Evolutionary conservation across 2,329 filamentous ascomycete species (phyloP), one percentile per base, ranked within the genome.

Genomic region (Fusarium nodosum): DNA sequence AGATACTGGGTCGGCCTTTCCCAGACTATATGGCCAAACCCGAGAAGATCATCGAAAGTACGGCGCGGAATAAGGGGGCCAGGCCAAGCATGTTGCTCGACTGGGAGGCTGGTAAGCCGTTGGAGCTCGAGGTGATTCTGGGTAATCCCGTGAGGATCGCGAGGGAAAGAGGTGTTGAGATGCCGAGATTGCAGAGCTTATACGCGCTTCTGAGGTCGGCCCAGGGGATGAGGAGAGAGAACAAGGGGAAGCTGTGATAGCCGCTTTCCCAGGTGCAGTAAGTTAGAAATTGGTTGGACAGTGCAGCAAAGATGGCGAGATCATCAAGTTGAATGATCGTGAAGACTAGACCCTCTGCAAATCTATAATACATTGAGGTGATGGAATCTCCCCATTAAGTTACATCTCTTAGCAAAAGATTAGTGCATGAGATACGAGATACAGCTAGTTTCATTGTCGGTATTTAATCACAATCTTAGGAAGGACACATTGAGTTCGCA

Each of bases 51-150:
- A 76, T 92, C 42, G 80, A 81, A 56, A 91, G 87, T 71, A 92
- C 87, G 33, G 85, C 87, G 78, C 82, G 85, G 66, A 92, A 92
- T 70, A 86, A 83, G 34, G 90, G 90, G 1, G 88, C 87, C 20
- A 85, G 86, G 72, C 87, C 87, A 30, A 89, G 86, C 70, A 93
- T 93, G 91, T 81, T 91, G 72, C 78, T 90, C 16, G 91, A 93
- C 74, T 92, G 90, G 89, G 88, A 91, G 77, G 84, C 82, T 3
- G 87, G 88, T 0, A 83, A 88, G 74, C 85, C 85, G 41, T 84
- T 93, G 83, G 91, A 93, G 81, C 76, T 93, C 52, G 91, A 93
- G 78, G 90, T 91, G 36, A 91, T 93, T 41, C 76, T 93, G 26
- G 90, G 91, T 2, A 92, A 93, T 75, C 89, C 90, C 1, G 86